Evolutionary conservation across 2,329 filamentous ascomycete species (phyloP), one percentile per base, ranked within the genome.

Genomic region (Fusarium drepaniforme): DNA sequence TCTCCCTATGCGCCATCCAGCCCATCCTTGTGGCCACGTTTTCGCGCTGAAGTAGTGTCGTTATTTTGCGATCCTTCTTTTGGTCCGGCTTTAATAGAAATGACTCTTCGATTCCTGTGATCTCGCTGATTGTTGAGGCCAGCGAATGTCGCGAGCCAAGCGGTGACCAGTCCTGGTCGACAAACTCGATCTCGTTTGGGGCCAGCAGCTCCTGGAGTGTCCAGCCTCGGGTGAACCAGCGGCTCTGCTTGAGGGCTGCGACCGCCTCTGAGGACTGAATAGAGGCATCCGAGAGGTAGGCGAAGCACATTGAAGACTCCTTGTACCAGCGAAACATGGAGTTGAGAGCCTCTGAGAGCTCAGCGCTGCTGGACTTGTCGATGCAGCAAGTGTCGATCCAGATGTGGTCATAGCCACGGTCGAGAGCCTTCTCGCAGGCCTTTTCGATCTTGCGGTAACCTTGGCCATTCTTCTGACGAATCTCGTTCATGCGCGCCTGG

Each of bases 1-100:
- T 83, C 49, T 79, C 64, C 18, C 83, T 76, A 21, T 72, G 65
- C 8, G 81, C 73, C n/a, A 81, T 81, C 83, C 82, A 84, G 21
- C 78, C 78, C 82, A 84, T 83, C 58, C 80, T 75, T 49, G 76
- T 69, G 18, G 83, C 81, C 58, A 79, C 66, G 66, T 76, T 79
- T 70, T 79, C 77, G 64, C 72, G 71, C 53, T 76, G 68, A 28
- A 79, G 62, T 33, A 77, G 58, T 49, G 57, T 67, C 49, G 69
- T 60, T 64, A 77, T 76, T 51, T 64, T 75, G 40, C 68, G 73
- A 46, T 66, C 60, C 64, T 71, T 77, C 28, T 74, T 72, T 25
- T 56, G 30, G n/a, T 78, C 77, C 2, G 73, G 72, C 13, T 44
- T 72, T 28, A 66, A 46, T 25, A 79, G 53, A 25, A 77, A 68